Percentiles rank a stretch among this genome's conserved stretches.
Conservation (phyloP, 164 flowering plant species). For the Chimonanthus salicifolius region DNA sequence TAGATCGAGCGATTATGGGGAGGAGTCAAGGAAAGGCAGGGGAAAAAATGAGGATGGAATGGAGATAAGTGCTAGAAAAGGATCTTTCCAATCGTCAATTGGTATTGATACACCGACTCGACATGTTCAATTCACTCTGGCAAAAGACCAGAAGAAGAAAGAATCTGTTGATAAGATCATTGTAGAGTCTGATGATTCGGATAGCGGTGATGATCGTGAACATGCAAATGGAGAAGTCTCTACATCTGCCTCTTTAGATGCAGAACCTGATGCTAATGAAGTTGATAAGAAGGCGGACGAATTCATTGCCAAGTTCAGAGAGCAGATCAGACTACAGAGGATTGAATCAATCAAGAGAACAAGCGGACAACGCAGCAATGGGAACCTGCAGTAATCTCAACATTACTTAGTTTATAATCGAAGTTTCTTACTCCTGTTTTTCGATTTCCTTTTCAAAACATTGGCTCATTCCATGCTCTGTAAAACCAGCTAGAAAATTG, state of each 20-base stretch:
- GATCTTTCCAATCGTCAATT: background rate
- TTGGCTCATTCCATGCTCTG: background rate
- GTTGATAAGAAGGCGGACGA: constrained; percentile 93
- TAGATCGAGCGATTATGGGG: constrained; percentile 19
- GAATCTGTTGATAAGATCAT: constrained; percentile 21
- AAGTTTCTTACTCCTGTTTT: background rate
- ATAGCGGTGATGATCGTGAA: constrained; percentile 18
- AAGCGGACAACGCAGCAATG: background rate
- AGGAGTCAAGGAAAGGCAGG: background rate
- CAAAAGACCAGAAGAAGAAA: constrained; percentile 15
- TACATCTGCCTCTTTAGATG: constrained; percentile 15
- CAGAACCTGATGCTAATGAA: constrained; percentile 32
- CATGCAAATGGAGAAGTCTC: constrained; percentile 20
- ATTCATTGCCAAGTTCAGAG: constrained; percentile 91
- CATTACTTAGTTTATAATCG: background rate
- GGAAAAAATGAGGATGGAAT: constrained; percentile 13
- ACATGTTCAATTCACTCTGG: constrained; percentile 3
- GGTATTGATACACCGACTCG: constrained; percentile 10
- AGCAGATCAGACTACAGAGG: constrained; percentile 91
- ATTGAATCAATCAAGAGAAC: constrained; percentile 38
- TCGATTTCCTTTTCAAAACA: background rate
- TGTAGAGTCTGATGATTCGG: constrained; percentile 34
- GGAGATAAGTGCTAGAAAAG: constrained; percentile 6
- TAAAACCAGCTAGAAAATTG: background rate
- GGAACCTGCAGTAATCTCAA: background rate